Evolutionary conservation across 169 alveolate species (phyloP).

Genomic region (Eimeria maxima): DNA sequence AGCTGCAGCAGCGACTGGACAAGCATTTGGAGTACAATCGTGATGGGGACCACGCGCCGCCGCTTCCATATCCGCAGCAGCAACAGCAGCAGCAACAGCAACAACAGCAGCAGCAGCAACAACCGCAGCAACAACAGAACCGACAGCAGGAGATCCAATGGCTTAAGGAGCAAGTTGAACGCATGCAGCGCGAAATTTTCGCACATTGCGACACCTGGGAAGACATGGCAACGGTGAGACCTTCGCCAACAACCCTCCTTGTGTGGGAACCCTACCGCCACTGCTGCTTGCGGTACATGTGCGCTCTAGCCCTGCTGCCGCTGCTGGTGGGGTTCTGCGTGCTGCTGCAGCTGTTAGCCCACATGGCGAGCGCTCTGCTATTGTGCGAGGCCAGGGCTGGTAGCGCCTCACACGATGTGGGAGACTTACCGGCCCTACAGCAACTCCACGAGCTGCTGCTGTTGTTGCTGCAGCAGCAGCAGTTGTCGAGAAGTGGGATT

Average conservation of each 20-base stretch:
- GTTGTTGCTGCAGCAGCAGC: slow-evolving; percentile 63
- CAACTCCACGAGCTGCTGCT: slow-evolving; percentile 33
- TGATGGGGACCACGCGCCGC: too few species aligned
- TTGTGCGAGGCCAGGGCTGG: slow-evolving; percentile 60
- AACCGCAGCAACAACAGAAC: slow-evolving; percentile 50
- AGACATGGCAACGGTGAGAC: slow-evolving; percentile 50
- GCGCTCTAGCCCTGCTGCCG: not conserved
- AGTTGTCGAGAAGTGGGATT: slow-evolving; percentile 1
- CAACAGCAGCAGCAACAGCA: slow-evolving; percentile 54
- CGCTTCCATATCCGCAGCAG: too few species aligned
- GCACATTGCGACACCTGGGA: slow-evolving; percentile 32
- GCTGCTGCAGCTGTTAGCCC: slow-evolving; percentile 48
- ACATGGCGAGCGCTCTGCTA: slow-evolving; percentile 36
- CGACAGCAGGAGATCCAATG: slow-evolving; percentile 35
- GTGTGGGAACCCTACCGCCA: not conserved
- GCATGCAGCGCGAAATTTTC: slow-evolving; percentile 51
- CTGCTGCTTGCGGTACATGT: not conserved
- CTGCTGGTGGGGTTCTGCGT: slow-evolving; percentile 5
- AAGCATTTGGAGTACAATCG: not conserved
- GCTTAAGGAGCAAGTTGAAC: slow-evolving; percentile 52
- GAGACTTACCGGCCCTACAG: slow-evolving; percentile 32
- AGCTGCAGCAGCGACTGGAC: slow-evolving; percentile 57
- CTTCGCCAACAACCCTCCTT: not conserved
- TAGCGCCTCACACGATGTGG: not conserved
- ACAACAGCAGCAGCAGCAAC: slow-evolving; percentile 50